Percentiles rank a stretch among this genome's conserved stretches.
These are phyloP conservation scores for Hysterangium stoloniferum DNA, from an alignment of 768 basidiomycete genomes.

Conservation along the genomic window DNA sequence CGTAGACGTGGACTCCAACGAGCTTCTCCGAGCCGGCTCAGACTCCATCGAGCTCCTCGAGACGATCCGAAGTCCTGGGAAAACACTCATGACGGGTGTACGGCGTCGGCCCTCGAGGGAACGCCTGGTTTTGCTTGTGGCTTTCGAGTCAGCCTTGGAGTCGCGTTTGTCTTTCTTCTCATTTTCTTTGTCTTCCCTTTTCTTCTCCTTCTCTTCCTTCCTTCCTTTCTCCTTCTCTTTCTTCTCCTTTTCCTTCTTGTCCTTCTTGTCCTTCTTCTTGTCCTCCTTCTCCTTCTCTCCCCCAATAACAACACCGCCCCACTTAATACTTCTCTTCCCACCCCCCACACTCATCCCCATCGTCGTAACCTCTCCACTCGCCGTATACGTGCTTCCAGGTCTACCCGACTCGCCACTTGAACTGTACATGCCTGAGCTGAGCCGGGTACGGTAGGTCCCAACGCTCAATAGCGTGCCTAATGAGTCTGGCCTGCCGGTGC, in stretches of 20 bases:
- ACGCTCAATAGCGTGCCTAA: no score
- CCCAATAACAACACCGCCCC: slow-evolving; percentile 3
- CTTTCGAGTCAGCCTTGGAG: no score
- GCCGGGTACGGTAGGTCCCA: no score
- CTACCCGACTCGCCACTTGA: background rate
- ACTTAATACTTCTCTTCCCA: slow-evolving; percentile 29
- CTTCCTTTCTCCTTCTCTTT: background rate
- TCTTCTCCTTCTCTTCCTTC: background rate
- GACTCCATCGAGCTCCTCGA: slow-evolving; percentile 1
- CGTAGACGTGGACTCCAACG: background rate
- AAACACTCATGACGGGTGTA: slow-evolving; percentile 50
- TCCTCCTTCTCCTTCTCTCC: slow-evolving; percentile 23
- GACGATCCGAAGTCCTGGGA: slow-evolving; percentile 35
- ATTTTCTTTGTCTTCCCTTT: slow-evolving; percentile 12
- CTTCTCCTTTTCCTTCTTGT: slow-evolving; percentile 27
- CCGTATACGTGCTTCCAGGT: slow-evolving; percentile 7
- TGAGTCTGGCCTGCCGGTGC: no score
- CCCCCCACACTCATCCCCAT: slow-evolving; percentile 37
- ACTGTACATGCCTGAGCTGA: background rate
- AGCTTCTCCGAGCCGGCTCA: slow-evolving; percentile 13
- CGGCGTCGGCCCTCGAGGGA: slow-evolving; percentile 43
- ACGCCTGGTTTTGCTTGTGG: slow-evolving; percentile 6
- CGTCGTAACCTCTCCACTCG: slow-evolving; percentile 22
- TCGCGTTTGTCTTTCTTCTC: slow-evolving; percentile 22
- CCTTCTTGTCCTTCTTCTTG: slow-evolving; percentile 13